phyloP scores from a whole-genome alignment of 1,284 basidiomycete genomes.

The Cutaneotrichosporon daszewskae region DNA sequence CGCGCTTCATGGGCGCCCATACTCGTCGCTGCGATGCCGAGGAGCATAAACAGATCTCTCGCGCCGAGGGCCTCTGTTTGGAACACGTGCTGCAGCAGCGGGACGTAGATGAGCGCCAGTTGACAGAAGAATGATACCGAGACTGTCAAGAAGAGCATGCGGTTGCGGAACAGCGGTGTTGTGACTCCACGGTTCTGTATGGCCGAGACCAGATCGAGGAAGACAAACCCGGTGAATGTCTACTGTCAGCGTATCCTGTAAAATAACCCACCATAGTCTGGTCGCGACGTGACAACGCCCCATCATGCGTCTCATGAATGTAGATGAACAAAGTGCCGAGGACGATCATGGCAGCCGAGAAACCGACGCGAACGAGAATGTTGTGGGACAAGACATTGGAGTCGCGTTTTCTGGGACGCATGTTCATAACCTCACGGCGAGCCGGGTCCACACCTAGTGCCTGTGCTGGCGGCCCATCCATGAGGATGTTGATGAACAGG shows the following conservation, averaged over 20 bases:
- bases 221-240: constrained; percentile 96
- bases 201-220: constrained; percentile 91
- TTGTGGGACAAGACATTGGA: constrained; percentile 74
- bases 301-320: constrained; percentile 71
- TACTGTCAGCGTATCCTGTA: neutral
- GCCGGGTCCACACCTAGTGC: constrained; percentile 95
- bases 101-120: constrained; percentile 80
- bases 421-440: constrained; percentile 79
- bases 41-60: constrained; percentile 65
- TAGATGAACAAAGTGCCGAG: constrained; percentile 84
- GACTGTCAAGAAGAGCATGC: constrained; percentile 83
- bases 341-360: constrained; percentile 87
- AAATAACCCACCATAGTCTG: constrained; percentile 79
- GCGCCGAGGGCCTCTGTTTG: constrained; percentile 75
- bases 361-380: constrained; percentile 72
- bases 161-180: constrained; percentile 71
- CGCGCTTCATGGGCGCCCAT: constrained; percentile 73
- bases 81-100: constrained; percentile 85
- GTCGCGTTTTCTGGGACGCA: constrained; percentile 81
- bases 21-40: constrained; percentile 64
- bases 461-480: constrained; percentile 97
- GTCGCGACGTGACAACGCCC: constrained; percentile 72
- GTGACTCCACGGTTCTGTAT: constrained; percentile 87
- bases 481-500: constrained; percentile 95
- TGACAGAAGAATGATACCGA: constrained; percentile 76